A percentile compares a stretch with the other conserved stretches of the same genome.
These are phyloP conservation scores for Raddia guianensis DNA, from an alignment of 176 grass and related monocot species.

Conservation along the genomic window DNA sequence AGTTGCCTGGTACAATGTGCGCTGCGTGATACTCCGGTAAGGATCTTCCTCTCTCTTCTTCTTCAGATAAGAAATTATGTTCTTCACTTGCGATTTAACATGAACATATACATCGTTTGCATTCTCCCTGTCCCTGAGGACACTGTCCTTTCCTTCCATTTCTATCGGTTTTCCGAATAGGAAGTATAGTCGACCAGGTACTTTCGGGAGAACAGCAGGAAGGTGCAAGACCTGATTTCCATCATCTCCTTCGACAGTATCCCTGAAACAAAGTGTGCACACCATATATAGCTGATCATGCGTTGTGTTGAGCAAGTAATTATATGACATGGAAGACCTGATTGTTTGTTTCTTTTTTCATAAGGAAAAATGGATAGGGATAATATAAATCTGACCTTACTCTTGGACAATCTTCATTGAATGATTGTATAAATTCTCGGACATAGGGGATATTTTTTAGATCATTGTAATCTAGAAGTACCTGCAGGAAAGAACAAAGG, in stretches of 20 bases:
- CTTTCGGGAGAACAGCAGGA: constrained; percentile 72
- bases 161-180: constrained; percentile 81
- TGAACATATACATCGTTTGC: constrained; percentile 53
- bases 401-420: constrained; percentile 58
- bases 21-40: constrained; percentile 64
- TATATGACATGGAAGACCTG: background rate
- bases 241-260: constrained; percentile 60
- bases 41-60: constrained; percentile 82
- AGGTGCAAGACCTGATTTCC: constrained; percentile 62
- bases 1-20: constrained; percentile 62
- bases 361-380: background rate
- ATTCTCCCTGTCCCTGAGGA: constrained; percentile 59
- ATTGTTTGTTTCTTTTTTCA: background rate
- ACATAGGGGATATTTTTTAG: constrained; percentile 71
- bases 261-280: constrained; percentile 53
- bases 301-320: background rate
- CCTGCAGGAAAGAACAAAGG: constrained; percentile 42
- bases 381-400: constrained; percentile 58
- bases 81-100: constrained; percentile 73
- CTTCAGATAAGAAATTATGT: constrained; percentile 68
- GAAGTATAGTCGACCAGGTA: constrained; percentile 84
- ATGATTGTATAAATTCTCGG: constrained; percentile 64
- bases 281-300: background rate
- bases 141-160: constrained; percentile 52
- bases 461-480: constrained; percentile 90